A percentile compares a stretch with the other conserved stretches of the same genome.
These are phyloP conservation scores for Truncatella angustata DNA, from an alignment of 2,329 filamentous ascomycete genomes.

Conservation along the genomic window DNA sequence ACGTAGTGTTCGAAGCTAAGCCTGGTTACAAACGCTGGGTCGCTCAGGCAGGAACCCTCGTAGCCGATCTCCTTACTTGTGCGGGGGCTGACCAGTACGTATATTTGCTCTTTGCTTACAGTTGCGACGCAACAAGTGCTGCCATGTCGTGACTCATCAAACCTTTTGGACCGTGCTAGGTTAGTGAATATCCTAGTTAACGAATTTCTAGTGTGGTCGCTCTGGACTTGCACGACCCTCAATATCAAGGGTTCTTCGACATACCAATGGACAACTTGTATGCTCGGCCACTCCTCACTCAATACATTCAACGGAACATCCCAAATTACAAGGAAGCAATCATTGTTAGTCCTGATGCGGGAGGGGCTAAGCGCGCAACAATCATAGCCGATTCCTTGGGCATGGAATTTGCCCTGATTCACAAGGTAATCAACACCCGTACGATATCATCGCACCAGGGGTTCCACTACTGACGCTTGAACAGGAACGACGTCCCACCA, in stretches of 20 bases:
- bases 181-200: not conserved
- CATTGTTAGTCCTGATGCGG: slow-evolving; percentile 93
- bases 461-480: slow-evolving; percentile 19
- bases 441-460: slow-evolving; percentile 16
- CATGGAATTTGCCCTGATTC: slow-evolving; percentile 95
- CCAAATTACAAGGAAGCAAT: slow-evolving; percentile 83
- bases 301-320: slow-evolving; percentile 76
- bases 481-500: slow-evolving; percentile 84
- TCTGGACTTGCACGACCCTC: slow-evolving; percentile 93
- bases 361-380: slow-evolving; percentile 93
- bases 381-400: slow-evolving; percentile 90
- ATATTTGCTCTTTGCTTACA: slow-evolving; percentile 10
- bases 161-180: too few relatives aligned
- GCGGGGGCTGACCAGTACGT: slow-evolving; percentile 89
- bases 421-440: slow-evolving; percentile 67
- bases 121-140: not conserved
- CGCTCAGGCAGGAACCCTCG: slow-evolving; percentile 90
- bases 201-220: slow-evolving; percentile 68
- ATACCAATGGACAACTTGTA: slow-evolving; percentile 98
- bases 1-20: slow-evolving; percentile 67
- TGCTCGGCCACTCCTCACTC: slow-evolving; percentile 70
- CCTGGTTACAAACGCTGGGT: slow-evolving; percentile 99
- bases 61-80: slow-evolving; percentile 91
- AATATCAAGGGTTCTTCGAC: slow-evolving; percentile 99
- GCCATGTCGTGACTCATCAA: not conserved